Percentiles rank a stretch among this genome's conserved stretches.
Conservation (phyloP, 2,329 filamentous ascomycete genomes). For the Arthrobotrys pseudoclavata region DNA sequence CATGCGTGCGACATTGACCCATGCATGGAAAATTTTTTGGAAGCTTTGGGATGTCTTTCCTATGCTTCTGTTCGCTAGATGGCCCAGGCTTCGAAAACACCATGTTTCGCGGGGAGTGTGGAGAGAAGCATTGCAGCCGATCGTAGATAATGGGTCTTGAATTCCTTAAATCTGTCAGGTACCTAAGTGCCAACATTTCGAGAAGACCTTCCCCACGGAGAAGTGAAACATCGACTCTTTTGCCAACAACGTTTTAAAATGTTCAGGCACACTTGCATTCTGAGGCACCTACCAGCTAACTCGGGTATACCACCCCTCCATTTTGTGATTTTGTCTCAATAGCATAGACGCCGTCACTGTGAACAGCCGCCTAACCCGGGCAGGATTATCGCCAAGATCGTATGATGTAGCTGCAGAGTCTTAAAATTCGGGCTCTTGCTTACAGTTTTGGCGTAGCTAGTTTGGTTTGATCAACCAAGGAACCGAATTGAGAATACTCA, state of each 20-base stretch:
- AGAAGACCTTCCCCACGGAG: constrained; percentile 45
- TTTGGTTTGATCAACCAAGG: constrained; percentile 24
- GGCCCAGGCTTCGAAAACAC: constrained; percentile 50
- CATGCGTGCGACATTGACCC: constrained; percentile 39
- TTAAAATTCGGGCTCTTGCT: background rate
- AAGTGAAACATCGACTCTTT: constrained; percentile 43
- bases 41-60: constrained; percentile 8
- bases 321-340: constrained; percentile 17
- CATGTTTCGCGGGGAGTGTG: constrained; percentile 41
- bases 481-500: constrained; percentile 43
- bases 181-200: constrained; percentile 18
- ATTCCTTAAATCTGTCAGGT: constrained; percentile 29
- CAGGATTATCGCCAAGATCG: constrained; percentile 41
- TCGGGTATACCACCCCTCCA: constrained; percentile 1
- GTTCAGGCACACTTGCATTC: constrained; percentile 33
- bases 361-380: constrained; percentile 44
- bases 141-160: constrained; percentile 28
- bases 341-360: constrained; percentile 45
- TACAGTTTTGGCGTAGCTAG: constrained; percentile 14
- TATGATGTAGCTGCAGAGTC: constrained; percentile 28
- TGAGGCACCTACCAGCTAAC: constrained; percentile 13
- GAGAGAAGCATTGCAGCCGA: constrained; percentile 24
- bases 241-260: constrained; percentile 31
- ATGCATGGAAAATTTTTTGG: constrained; percentile 33
- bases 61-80: constrained; percentile 10